Base-by-base conservation (phyloP, 1,139 yeast species). In the Suhomyces terraborum region DNA sequence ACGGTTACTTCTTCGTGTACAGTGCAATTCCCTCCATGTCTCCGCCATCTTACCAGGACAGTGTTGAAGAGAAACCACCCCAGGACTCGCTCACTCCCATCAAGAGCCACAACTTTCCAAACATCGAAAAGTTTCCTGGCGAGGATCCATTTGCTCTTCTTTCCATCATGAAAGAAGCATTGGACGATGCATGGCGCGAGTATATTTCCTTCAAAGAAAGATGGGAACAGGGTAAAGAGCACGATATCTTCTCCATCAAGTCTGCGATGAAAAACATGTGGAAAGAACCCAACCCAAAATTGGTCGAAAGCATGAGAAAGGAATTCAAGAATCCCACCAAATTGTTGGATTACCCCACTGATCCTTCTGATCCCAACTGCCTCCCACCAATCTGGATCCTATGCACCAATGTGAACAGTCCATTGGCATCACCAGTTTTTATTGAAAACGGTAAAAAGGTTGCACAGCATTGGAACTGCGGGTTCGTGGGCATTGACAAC, bases 161-260 rank as follows among this genome's bases (percentile, higher is more conserved):
- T 16, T 67, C 71, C 26, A 65, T 68, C 6, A 77, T 80, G 45
- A 72, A 77, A 52, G 69, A 66, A 5, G 77, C 86, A 0, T 69
- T 85, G 27, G 70, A 73, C 18, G 89, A 84, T 46, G 91, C 91
- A 2, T 85, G 94, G 94, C 69, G 67, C 32, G 88, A 84, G 54
- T 85, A 75, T 53, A 62, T 75, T 41, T 65, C 69, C 6, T 84
- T 79, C 55, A 73, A 74, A 45, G 62, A 59, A 20, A 67, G 69
- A 27, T 80, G 88, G 83, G 75, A 77, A 39, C 64, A 66, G 36
- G 87, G 88, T 3, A 69, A 77, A 50, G 94, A 84, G 56, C 74
- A 77, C 29, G 93, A 84, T 55, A 69, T 79, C 0, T 82, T 80
- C 52, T 80, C 86, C 0, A 53, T 85, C 27, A 72, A 80, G 45